phyloP scores from a whole-genome alignment of 2,329 filamentous ascomycete species.

The Harringtonia aguacate region DNA sequence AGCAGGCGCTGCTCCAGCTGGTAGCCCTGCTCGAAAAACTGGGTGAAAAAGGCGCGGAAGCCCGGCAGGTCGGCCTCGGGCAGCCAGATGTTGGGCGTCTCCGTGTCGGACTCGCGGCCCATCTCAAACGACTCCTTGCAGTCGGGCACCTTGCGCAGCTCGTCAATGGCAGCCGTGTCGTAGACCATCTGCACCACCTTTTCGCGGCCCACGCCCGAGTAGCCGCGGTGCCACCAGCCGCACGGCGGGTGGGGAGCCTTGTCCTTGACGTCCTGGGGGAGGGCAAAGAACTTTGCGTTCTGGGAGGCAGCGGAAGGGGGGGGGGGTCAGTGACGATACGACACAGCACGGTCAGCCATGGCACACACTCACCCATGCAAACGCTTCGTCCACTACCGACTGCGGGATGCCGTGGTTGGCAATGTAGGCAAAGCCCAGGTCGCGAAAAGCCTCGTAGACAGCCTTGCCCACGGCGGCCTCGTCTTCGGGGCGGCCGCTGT shows the following conservation, averaged over 20 bases:
- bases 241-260: conserved; percentile 23
- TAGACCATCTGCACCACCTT: conserved; percentile 23
- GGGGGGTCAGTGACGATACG: conserved; percentile 13
- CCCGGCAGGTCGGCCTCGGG: conserved; percentile 24
- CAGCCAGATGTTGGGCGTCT: conserved; percentile 27
- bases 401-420: conserved; percentile 23
- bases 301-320: not conserved
- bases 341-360: not conserved
- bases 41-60: conserved; percentile 20
- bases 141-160: conserved; percentile 19
- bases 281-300: conserved; percentile 18
- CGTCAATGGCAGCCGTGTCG: conserved; percentile 15
- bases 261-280: conserved; percentile 21
- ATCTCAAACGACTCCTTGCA: conserved; percentile 30
- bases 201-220: conserved; percentile 24
- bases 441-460: conserved; percentile 17
- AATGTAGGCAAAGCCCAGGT: conserved; percentile 23
- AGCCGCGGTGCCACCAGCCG: conserved; percentile 25
- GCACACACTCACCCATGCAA: conserved; percentile 17
- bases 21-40: conserved; percentile 21
- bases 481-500: conserved; percentile 2
- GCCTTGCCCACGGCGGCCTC: conserved; percentile 5
- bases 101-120: conserved; percentile 20
- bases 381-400: conserved; percentile 25
- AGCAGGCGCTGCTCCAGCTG: conserved; percentile 18